These are phyloP conservation scores for Fomitopsis schrenkii DNA, from an alignment of 1,284 basidiomycete genomes.

Conservation along the genomic window DNA sequence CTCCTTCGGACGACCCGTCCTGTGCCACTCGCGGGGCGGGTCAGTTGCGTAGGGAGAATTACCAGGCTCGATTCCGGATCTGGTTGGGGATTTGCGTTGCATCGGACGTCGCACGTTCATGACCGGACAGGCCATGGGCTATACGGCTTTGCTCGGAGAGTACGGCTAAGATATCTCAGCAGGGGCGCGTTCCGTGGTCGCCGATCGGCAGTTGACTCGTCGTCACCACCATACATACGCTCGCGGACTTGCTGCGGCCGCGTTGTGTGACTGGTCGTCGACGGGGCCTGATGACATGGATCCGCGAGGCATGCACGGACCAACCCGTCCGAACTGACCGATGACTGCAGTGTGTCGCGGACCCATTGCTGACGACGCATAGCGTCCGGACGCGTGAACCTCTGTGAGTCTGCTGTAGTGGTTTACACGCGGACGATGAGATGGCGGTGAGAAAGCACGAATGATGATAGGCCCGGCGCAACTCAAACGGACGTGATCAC, in stretches of 20 bases:
- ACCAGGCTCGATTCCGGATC: not conserved
- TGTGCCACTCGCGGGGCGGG: not conserved
- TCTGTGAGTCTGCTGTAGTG: not conserved
- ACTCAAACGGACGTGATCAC: not conserved
- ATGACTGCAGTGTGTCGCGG: not conserved
- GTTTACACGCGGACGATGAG: not conserved
- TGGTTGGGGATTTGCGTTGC: not conserved
- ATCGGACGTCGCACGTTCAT: not conserved
- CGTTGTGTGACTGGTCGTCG: not conserved
- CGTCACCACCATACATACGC: not conserved
- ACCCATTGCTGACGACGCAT: not conserved
- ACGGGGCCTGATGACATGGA: not conserved
- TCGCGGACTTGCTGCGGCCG: not conserved
- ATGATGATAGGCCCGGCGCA: not conserved
- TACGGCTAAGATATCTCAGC: not conserved
- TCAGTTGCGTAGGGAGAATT: not conserved
- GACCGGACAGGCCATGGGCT: not conserved
- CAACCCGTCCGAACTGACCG: not conserved
- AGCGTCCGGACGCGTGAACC: not conserved
- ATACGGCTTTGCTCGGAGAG: not conserved
- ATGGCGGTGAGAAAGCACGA: not conserved
- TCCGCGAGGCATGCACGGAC: not conserved
- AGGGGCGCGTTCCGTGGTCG: not conserved
- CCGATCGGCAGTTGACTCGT: not conserved
- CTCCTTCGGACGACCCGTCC: not conserved